Percentiles rank a stretch among this genome's conserved stretches.
Conservation (phyloP, 345 rosid genomes). For the Gossypium longicalyx region DNA sequence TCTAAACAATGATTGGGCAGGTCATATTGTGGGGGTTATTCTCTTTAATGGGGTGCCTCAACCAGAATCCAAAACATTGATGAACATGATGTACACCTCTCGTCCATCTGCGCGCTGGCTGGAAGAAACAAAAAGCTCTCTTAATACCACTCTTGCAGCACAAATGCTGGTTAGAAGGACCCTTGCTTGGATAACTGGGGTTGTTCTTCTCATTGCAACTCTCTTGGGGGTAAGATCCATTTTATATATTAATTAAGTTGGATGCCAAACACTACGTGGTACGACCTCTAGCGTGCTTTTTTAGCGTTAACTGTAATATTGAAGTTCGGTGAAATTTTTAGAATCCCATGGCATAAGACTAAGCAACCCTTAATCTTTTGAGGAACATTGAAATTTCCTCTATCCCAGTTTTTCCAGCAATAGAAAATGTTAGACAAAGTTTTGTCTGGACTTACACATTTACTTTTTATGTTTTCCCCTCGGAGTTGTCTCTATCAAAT, state of each 20-base stretch:
- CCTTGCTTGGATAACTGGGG: conserved; percentile 91
- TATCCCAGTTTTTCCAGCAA: not conserved
- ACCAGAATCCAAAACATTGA: conserved; percentile 39
- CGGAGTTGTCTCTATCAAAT: not conserved
- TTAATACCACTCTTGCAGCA: conserved; percentile 24
- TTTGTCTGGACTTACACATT: not conserved
- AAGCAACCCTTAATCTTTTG: not conserved
- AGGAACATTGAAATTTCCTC: not conserved
- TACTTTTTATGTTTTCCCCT: not conserved
- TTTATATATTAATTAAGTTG: conserved; percentile 3
- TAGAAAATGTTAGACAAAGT: not conserved
- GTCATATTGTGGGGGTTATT: conserved; percentile 80
- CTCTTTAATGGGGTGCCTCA: conserved; percentile 43
- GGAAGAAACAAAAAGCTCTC: conserved; percentile 48
- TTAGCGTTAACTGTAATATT: not conserved
- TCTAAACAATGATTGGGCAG: conserved; percentile 35
- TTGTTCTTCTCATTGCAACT: conserved; percentile 82
- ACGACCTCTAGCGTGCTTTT: not conserved
- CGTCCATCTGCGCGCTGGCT: conserved; percentile 55
- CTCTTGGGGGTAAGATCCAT: conserved; percentile 80
- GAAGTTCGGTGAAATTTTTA: not conserved
- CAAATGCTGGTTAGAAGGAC: conserved; percentile 56
- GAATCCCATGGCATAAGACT: not conserved
- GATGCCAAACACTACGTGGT: not conserved
- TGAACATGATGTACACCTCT: conserved; percentile 43